Evolutionary conservation across 2,329 filamentous ascomycete species (phyloP).

Genomic region (Clarireedia paspali): DNA sequence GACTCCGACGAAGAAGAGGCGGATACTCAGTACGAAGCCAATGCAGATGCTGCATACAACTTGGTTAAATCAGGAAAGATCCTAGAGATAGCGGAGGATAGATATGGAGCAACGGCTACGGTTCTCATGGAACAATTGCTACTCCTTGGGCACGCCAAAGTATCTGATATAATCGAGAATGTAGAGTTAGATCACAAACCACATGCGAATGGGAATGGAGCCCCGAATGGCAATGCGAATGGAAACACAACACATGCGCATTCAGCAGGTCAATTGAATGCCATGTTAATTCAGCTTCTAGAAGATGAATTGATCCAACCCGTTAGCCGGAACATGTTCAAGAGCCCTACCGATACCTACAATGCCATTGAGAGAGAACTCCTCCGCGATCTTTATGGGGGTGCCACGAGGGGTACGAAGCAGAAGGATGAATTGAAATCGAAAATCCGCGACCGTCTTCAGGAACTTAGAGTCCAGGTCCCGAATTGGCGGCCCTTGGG

Average conservation of each 20-base stretch:
- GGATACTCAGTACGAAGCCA: constrained; percentile 72
- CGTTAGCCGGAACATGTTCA: constrained; percentile 48
- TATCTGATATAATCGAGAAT: constrained; percentile 61
- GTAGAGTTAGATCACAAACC: constrained; percentile 35
- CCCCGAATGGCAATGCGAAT: constrained; percentile 16
- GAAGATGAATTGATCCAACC: constrained; percentile 61
- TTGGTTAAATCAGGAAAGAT: constrained; percentile 77
- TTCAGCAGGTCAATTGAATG: constrained; percentile 33
- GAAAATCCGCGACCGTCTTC: constrained; percentile 46
- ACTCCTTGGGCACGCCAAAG: constrained; percentile 67
- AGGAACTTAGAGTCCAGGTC: constrained; percentile 40
- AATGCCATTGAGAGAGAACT: constrained; percentile 57
- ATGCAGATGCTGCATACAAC: constrained; percentile 72
- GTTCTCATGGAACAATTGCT: constrained; percentile 69
- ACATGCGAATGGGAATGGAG: constrained; percentile 28
- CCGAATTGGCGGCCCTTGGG: constrained; percentile 23
- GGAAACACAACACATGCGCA: constrained; percentile 5
- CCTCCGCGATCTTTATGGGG: constrained; percentile 44
- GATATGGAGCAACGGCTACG: constrained; percentile 67
- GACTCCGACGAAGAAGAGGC: constrained; percentile 42
- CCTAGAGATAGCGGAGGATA: constrained; percentile 63
- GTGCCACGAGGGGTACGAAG: constrained; percentile 53
- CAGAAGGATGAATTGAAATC: constrained; percentile 55
- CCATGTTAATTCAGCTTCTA: constrained; percentile 42
- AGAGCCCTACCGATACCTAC: constrained; percentile 52